Evolutionary conservation across 1,139 yeast genomes (phyloP).

Genomic region (Diutina ranongensis): DNA sequence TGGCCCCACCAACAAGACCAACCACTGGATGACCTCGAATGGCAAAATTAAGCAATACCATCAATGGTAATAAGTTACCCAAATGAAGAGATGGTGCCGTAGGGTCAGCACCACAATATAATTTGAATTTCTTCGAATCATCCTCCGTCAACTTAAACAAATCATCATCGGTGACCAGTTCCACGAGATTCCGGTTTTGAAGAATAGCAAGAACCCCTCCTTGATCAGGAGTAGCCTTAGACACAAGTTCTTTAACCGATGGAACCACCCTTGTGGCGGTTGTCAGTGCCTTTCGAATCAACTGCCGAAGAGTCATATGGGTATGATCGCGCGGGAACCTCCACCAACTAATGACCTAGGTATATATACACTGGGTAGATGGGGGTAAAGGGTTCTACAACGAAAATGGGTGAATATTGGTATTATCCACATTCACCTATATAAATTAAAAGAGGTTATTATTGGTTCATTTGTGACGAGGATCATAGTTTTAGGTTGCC

Average conservation of each 20-base stretch:
- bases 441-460: too few relatives aligned
- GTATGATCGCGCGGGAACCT: neutral
- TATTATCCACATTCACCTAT: too few relatives aligned
- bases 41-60: conserved; percentile 75
- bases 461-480: too few relatives aligned
- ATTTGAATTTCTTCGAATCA: conserved; percentile 27
- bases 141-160: conserved; percentile 27
- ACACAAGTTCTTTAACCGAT: neutral
- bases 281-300: neutral
- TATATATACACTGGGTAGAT: too few relatives aligned
- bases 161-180: conserved; percentile 36
- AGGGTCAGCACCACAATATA: conserved; percentile 96
- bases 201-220: conserved; percentile 11
- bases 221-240: neutral
- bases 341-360: too few relatives aligned
- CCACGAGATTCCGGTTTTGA: conserved; percentile 35
- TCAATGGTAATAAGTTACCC: conserved; percentile 80
- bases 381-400: too few relatives aligned
- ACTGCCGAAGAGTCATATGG: neutral
- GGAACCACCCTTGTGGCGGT: neutral
- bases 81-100: conserved; percentile 82
- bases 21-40: conserved; percentile 75
- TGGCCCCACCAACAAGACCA: conserved; percentile 94
- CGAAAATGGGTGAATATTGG: too few relatives aligned
- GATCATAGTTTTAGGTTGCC: too few relatives aligned